Evolutionary conservation across 225 moss, liverwort and hornwort genomes (phyloP).

Genomic region (Climacium dendroides): DNA sequence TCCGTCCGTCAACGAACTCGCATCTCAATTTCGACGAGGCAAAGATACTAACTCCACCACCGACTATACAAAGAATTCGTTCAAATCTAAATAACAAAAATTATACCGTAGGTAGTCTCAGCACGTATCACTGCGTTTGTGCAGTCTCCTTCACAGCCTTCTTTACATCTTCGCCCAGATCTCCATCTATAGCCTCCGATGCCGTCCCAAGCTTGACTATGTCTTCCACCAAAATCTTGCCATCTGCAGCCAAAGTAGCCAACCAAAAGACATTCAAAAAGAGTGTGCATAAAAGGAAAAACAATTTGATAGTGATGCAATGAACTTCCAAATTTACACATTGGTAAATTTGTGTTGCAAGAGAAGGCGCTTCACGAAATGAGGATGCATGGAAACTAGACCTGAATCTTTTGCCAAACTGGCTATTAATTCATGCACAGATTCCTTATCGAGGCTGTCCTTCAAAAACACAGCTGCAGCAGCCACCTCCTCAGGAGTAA

Average conservation of each 20-base stretch:
- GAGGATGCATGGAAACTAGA: background rate
- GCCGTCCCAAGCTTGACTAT: constrained; percentile 92
- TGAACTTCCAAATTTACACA: background rate
- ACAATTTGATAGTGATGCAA: background rate
- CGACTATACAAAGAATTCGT: constrained; percentile 46
- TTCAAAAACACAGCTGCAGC: constrained; percentile 94
- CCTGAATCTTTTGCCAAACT: constrained; percentile 94
- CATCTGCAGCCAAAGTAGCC: constrained; percentile 48
- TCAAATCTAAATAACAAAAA: constrained; percentile 30
- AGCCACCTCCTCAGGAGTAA: constrained; percentile 92
- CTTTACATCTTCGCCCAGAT: constrained; percentile 4
- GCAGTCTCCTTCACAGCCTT: background rate
- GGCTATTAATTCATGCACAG: constrained; percentile 88
- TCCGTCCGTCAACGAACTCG: constrained; percentile 30
- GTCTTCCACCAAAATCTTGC: constrained; percentile 97
- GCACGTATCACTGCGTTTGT: background rate
- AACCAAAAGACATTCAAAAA: background rate
- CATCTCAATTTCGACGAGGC: constrained; percentile 30
- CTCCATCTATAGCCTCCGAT: constrained; percentile 52
- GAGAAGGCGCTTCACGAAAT: background rate
- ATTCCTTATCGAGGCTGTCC: constrained; percentile 94
- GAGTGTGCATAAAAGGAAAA: background rate
- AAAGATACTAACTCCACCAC: constrained; percentile 16
- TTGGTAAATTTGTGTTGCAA: background rate
- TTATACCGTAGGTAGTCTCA: background rate